Evolutionary conservation across 441 rosid species (phyloP), one percentile per base, ranked within the genome.

Genomic region (Gossypium gossypioides): DNA sequence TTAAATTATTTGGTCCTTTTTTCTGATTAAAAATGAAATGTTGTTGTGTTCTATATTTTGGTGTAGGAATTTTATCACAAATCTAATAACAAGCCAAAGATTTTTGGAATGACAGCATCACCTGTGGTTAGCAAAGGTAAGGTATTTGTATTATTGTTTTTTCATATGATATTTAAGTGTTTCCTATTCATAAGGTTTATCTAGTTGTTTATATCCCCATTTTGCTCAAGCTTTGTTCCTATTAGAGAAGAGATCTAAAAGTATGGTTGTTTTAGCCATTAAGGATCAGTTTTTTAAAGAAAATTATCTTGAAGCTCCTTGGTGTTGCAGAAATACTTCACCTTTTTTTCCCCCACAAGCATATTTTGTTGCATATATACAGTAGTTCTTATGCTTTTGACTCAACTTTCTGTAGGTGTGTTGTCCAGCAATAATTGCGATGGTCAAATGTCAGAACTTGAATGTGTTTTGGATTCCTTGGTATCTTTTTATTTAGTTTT

Each of bases 41-140:
- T 71, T 62, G 9, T 62, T 10, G 42, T 57, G 42, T 15, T 40
- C 67, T 12, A 55, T 74, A 37, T 73, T 75, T 75, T 58, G 72
- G 13, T 78, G 72, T 79, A 95, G 98, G 99, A 95, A 63, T 92
- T 86, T 77, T 95, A 92, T 80, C 84, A 76, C 78, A 86, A 84
- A 75, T 76, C 84, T 62, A 74, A 51, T 61, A 51, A 75, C 70
- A 89, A 88, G 84, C 99, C 98, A n/a, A 92, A 84, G 86, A 81
- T 95, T 69, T 86, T 95, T 83, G 98, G 97, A 78, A 86, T 95
- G 91, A 88, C 98, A 4, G 84, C 93, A 0, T 84, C 96, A 16
- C 86, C 86, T 25, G 86, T 81, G 44, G 58, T 81, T 70, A 79
- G 85, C 73, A 91, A 86, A 85, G 98, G 99, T 88, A 84, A 73